These are phyloP conservation scores for Miscanthus lutarioriparius DNA, from an alignment of 176 grass and related monocot species.

Conservation along the genomic window DNA sequence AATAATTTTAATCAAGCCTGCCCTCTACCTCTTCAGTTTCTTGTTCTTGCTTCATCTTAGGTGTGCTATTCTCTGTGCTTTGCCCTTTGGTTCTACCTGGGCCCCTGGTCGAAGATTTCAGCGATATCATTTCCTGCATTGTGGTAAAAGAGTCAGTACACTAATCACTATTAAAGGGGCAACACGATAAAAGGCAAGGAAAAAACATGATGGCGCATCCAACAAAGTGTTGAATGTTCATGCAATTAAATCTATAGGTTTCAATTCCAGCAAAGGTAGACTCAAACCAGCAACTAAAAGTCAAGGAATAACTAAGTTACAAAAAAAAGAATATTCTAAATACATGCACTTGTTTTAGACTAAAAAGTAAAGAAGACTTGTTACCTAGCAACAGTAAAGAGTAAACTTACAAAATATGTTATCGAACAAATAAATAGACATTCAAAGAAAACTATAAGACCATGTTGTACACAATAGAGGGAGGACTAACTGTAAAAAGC, in stretches of 20 bases:
- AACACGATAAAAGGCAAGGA: neutral
- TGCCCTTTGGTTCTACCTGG: constrained; percentile 52
- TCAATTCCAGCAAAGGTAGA: neutral
- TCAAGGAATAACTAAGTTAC: neutral
- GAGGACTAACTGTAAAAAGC: too few species aligned
- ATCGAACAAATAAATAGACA: neutral
- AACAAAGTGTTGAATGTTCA: neutral
- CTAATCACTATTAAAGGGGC: neutral
- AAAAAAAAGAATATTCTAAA: neutral
- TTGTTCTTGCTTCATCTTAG: constrained; percentile 63
- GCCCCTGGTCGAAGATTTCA: constrained; percentile 46
- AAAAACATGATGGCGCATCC: neutral
- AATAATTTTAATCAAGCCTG: constrained; percentile 13
- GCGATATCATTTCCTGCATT: constrained; percentile 64
- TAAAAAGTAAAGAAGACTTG: neutral
- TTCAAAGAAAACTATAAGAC: neutral
- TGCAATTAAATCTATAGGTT: neutral
- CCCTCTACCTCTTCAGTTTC: constrained; percentile 55
- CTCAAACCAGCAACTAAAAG: neutral
- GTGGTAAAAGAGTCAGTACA: constrained; percentile 27
- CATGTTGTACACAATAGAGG: too few species aligned
- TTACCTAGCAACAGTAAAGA: constrained; percentile 8
- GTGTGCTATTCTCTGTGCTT: constrained; percentile 40
- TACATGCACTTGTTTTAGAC: constrained; percentile 3
- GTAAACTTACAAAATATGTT: neutral